These are phyloP conservation scores for Daldinia loculata DNA, from an alignment of 495 filamentous ascomycete genomes.

Conservation along the genomic window DNA sequence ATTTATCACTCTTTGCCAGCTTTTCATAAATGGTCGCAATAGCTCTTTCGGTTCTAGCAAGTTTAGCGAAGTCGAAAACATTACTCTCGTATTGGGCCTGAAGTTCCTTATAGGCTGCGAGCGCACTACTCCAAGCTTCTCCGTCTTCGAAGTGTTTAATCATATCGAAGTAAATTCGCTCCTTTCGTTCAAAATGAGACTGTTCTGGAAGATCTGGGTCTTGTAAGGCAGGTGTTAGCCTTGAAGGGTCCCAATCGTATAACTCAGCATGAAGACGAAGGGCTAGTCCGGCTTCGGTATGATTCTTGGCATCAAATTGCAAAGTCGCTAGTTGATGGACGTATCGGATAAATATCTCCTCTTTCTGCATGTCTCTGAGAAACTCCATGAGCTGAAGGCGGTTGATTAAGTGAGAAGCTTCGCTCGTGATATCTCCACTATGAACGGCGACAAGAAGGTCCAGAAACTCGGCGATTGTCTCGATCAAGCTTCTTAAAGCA, in stretches of 20 bases:
- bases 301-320: conserved; percentile 78
- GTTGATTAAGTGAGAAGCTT: conserved; percentile 83
- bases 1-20: conserved; percentile 79
- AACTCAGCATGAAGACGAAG: conserved; percentile 91
- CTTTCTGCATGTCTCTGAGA: conserved; percentile 94
- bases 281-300: conserved; percentile 90
- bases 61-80: conserved; percentile 89
- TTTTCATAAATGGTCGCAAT: conserved; percentile 94
- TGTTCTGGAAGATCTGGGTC: conserved; percentile 85
- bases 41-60: conserved; percentile 85
- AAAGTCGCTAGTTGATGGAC: conserved; percentile 89
- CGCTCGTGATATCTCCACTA: conserved; percentile 74
- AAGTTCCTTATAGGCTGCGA: conserved; percentile 92
- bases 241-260: conserved; percentile 86
- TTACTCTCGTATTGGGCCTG: conserved; percentile 87
- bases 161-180: conserved; percentile 90
- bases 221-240: conserved; percentile 69
- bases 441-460: conserved; percentile 95
- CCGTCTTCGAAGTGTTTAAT: conserved; percentile 95
- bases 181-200: conserved; percentile 90
- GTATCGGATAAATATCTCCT: conserved; percentile 96
- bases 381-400: conserved; percentile 95
- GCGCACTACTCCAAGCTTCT: conserved; percentile 87
- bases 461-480: conserved; percentile 86
- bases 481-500: conserved; percentile 79